phyloP scores from a whole-genome alignment of 805 yeast species.

The Zygoascus biomembranicola region DNA sequence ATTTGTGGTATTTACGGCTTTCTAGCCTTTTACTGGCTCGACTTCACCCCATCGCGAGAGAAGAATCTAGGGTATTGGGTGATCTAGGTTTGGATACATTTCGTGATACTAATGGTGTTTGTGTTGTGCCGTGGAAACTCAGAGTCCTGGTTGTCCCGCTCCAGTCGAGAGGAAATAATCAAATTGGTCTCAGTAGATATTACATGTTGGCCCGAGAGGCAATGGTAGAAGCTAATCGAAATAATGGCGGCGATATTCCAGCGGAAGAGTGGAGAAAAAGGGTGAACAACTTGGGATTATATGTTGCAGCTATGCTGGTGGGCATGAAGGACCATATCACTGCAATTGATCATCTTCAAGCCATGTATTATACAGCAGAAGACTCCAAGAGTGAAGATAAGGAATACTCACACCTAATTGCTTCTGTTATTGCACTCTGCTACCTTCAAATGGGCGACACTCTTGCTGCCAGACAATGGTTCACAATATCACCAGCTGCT shows the following conservation, averaged over 20 bases:
- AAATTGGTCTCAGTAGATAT: slow-evolving; percentile 24
- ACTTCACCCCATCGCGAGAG: slow-evolving; percentile 25
- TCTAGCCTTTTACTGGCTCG: slow-evolving; percentile 22
- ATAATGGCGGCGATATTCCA: neutral
- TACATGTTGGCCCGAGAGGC: slow-evolving; percentile 31
- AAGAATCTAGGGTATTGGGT: slow-evolving; percentile 22
- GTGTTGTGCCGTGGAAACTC: slow-evolving; percentile 27
- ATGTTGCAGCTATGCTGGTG: slow-evolving; percentile 26
- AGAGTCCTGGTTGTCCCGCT: slow-evolving; percentile 26
- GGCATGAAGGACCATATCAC: slow-evolving; percentile 27
- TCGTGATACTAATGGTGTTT: slow-evolving; percentile 15
- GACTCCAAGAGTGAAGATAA: neutral
- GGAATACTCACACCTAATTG: slow-evolving; percentile 1
- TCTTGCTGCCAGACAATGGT: slow-evolving; percentile 24
- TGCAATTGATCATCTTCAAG: slow-evolving; percentile 24
- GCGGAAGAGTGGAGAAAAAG: slow-evolving; percentile 17
- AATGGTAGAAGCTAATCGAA: slow-evolving; percentile 15
- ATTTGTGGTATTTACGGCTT: slow-evolving; percentile 25
- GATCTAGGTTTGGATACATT: slow-evolving; percentile 22
- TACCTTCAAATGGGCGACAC: slow-evolving; percentile 25
- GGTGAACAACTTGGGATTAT: slow-evolving; percentile 24
- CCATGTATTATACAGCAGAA: slow-evolving; percentile 12
- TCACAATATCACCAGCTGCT: slow-evolving; percentile 4
- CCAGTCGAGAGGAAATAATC: slow-evolving; percentile 28
- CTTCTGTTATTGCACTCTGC: slow-evolving; percentile 17